Base-by-base conservation (phyloP, 306 rosid genomes). In the Cucumis hystrix region DNA sequence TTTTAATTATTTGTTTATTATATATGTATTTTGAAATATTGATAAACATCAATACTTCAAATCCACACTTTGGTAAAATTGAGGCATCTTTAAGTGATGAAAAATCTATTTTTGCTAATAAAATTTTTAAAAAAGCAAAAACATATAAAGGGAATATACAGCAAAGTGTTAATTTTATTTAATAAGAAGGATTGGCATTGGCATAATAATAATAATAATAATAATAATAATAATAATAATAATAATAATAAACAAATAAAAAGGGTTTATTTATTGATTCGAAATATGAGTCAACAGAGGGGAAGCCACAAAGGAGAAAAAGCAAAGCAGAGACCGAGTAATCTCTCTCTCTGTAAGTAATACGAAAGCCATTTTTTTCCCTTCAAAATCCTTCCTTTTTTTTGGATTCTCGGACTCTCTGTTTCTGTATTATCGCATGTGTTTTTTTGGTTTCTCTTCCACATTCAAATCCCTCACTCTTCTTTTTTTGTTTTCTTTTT, bases 211-310 rank as follows among this genome's bases (percentile, higher is more conserved):
- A 33, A 33, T 3, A 33, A 33, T 33, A 33, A 33, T 33, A 33
- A 33, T 3, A 33, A 33, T 33, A 33, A 33, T 3, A 33, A 33
- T 33, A 33, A 33, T 33, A 33, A 33, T 3, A 33, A 33, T 33
- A 33, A 33, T 3, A 33, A 33, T 33, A 33, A 33, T 33, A 33
- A 33, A 33, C 3, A 33, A 33, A 33, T 4, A 33, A 52, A 52
- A 52, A 2, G 28, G 43, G n/a, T 72, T 51, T 51, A 72, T 70
- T 69, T 71, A 10, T 52, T 59, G 54, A 55, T 58, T 41, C 45
- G 62, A 72, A 72, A 72, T 78, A 72, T 18, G 35, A 68, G 86
- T 82, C 88, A 82, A 85, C 79, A 82, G 81, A 68, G 80, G 76
- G 80, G 76, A 75, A 72, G 79, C 88, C 72, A 67, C 79, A 35